These are phyloP conservation scores for Capillidium rhysosporum DNA, from an alignment of 371 early-diverging fungal genomes.

Conservation along the genomic window DNA sequence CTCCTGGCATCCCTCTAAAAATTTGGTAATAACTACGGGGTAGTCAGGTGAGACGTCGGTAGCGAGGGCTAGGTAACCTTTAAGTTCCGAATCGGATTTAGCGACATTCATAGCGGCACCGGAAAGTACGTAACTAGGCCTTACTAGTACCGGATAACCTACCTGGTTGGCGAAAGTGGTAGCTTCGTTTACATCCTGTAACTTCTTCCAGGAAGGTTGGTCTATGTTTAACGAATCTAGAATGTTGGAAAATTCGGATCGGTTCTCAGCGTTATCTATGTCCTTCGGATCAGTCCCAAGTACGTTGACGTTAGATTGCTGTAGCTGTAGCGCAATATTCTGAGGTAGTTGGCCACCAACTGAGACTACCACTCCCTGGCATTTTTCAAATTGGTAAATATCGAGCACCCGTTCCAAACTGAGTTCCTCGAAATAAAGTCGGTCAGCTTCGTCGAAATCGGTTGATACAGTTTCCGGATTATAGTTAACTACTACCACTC, in stretches of 20 bases:
- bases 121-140: slow-evolving; percentile 88
- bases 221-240: slow-evolving; percentile 84
- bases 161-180: slow-evolving; percentile 61
- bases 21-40: slow-evolving; percentile 91
- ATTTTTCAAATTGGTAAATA: slow-evolving; percentile 74
- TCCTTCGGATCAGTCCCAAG: slow-evolving; percentile 83
- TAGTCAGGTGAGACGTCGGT: slow-evolving; percentile 74
- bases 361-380: slow-evolving; percentile 68
- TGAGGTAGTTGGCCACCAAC: slow-evolving; percentile 95
- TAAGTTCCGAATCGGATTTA: slow-evolving; percentile 54
- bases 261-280: slow-evolving; percentile 87
- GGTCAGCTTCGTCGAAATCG: slow-evolving; percentile 90
- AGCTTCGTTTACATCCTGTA: slow-evolving; percentile 70
- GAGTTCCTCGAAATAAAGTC: slow-evolving; percentile 85
- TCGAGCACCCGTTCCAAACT: slow-evolving; percentile 80
- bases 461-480: slow-evolving; percentile 95
- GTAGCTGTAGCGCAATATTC: slow-evolving; percentile 79
- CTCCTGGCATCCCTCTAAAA: slow-evolving; percentile 87
- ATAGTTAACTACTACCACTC: slow-evolving; percentile 93
- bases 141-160: slow-evolving; percentile 80
- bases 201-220: slow-evolving; percentile 87
- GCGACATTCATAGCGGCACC: slow-evolving; percentile 96
- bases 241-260: slow-evolving; percentile 89
- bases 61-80: slow-evolving; percentile 60
- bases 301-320: slow-evolving; percentile 65